Conservation (phyloP, 1,284 basidiomycete species). For the Ceratobasidium sp. region DNA sequence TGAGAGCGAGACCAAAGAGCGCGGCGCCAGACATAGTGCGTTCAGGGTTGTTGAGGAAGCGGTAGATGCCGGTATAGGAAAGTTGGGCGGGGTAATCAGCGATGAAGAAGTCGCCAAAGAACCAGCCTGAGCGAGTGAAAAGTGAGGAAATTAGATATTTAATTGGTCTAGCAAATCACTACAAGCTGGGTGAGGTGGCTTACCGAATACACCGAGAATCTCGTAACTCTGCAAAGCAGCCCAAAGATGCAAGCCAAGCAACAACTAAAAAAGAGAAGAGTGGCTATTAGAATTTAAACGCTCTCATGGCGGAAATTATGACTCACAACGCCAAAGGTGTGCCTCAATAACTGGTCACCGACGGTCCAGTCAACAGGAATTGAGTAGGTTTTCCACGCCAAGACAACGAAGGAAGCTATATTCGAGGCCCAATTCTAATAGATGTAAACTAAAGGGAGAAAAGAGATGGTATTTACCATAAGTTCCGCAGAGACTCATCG, state of each 20-base stretch:
- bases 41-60: conserved; percentile 96
- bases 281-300: neutral
- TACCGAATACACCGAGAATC: conserved; percentile 91
- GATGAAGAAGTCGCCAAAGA: conserved; percentile 98
- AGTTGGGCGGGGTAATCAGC: conserved; percentile 90
- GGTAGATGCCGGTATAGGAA: conserved; percentile 96
- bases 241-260: conserved; percentile 92
- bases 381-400: conserved; percentile 89
- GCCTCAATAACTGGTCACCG: conserved; percentile 88
- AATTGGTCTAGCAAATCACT: too few species aligned
- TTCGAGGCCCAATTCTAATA: neutral
- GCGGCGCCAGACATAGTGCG: conserved; percentile 91
- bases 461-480: conserved; percentile 71
- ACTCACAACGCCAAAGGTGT: conserved; percentile 84
- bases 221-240: conserved; percentile 89
- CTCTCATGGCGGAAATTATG: conserved; percentile 4
- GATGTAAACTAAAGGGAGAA: neutral
- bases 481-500: conserved; percentile 93
- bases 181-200: conserved; percentile 42
- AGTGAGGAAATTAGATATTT: conserved; percentile 3
- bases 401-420: conserved; percentile 78
- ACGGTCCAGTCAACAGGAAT: conserved; percentile 86
- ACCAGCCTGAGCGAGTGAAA: conserved; percentile 78
- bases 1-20: conserved; percentile 91
- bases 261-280: conserved; percentile 63